Percentiles rank a stretch among this genome's conserved stretches.
Evolutionary conservation across 441 rosid species (phyloP).

Genomic region (Manihot esculenta): DNA sequence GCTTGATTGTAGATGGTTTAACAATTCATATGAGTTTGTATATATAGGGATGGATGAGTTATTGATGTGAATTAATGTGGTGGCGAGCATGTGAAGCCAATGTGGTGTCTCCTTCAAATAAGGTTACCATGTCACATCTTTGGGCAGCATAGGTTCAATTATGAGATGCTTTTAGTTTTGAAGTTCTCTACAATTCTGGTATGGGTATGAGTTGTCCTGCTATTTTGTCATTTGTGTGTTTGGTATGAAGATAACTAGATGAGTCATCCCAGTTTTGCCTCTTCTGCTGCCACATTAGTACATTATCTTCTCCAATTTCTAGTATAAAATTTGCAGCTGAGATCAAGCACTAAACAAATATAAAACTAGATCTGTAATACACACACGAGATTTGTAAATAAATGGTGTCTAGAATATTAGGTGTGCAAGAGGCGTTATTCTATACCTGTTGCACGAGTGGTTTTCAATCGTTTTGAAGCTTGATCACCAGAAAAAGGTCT

Average conservation of each 20-base stretch:
- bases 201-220: constrained; percentile 41
- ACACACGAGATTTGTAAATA: not conserved
- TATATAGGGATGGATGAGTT: constrained; percentile 16
- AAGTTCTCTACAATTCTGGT: not conserved
- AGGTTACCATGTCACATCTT: constrained; percentile 30
- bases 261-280: constrained; percentile 42
- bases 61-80: constrained; percentile 6
- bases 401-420: not conserved
- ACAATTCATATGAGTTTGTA: constrained; percentile 6
- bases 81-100: constrained; percentile 33
- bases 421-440: not conserved
- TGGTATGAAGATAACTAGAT: constrained; percentile 23
- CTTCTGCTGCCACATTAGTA: constrained; percentile 34
- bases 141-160: constrained; percentile 11
- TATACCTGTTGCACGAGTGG: constrained; percentile 36
- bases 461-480: constrained; percentile 4
- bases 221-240: constrained; percentile 18
- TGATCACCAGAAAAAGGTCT: not conserved
- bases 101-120: constrained; percentile 24
- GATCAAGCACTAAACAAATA: too few species aligned
- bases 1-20: constrained; percentile 24
- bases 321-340: not conserved
- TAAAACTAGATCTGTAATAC: not conserved
- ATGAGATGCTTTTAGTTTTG: not conserved
- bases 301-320: constrained; percentile 19